Base-by-base conservation (phyloP, 768 basidiomycete species). In the Chalciporus sphaerocephalus region DNA sequence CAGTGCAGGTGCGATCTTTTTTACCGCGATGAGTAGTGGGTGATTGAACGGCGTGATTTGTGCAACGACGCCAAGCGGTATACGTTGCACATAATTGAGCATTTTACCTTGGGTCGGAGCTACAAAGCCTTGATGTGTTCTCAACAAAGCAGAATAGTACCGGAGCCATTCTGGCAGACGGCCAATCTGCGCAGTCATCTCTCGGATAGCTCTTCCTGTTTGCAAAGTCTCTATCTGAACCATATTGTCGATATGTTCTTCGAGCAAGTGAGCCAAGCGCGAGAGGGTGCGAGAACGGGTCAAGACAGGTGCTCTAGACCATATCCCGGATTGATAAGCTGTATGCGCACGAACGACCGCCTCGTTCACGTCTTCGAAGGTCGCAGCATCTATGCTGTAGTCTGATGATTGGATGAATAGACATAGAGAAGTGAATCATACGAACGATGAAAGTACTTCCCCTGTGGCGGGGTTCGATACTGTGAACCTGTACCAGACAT, bases 11-110 rank as follows among this genome's bases (percentile, higher is more conserved):
- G 84, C 87, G 44, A 92, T 85, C 66, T 93, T 93, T 73, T 93
- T 93, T 42, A 92, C 62, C 2, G 88, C 87, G 50, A 93, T 93
- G 27, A 93, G 64, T n/a, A 93, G 69, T 1, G 91, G 91, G 53
- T 93, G 90, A 54, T 93, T 93, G 64, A 92, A 92, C 2, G 90
- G 87, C 12, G 87, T 92, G 20, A 93, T 87, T 60, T 92, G 89
- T 1, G 84, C 90, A 30, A 91, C 87, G n/a, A 92, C 90, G 10
- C 91, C 91, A 1, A 93, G 74, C 1, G 91, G 89, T 10, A 89
- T 72, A 12, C 91, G 76, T 39, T 80, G 76, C 5, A 92, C 83
- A 61, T 87, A 84, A 57, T 92, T 92, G 27, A 92, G 66, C 30
- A 92, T 62, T 42, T 78, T 80, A 0, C 91, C 91, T 54, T 89